phyloP scores from a whole-genome alignment of 768 basidiomycete species.

The Fistulinella prunicolor region DNA sequence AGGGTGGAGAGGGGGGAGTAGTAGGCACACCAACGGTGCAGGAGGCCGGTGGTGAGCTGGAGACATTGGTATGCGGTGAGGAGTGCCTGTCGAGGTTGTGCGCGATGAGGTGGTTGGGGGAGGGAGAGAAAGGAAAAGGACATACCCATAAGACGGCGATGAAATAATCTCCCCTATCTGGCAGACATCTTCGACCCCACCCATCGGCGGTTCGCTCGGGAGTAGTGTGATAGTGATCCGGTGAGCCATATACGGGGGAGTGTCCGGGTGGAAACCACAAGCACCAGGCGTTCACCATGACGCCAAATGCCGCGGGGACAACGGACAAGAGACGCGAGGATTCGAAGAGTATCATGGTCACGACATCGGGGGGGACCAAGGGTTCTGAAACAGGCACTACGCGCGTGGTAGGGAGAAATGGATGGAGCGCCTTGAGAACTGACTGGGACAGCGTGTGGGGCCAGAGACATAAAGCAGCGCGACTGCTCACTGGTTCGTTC shows the following conservation, averaged over 20 bases:
- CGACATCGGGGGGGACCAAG: constrained; percentile 46
- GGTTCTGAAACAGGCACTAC: constrained; percentile 50
- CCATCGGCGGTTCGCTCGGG: not conserved
- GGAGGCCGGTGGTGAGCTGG: constrained; percentile 80
- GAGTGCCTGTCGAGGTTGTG: constrained; percentile 50
- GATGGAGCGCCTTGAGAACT: constrained; percentile 8
- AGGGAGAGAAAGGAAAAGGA: constrained; percentile 1
- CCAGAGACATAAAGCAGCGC: not conserved
- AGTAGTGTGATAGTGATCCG: not conserved
- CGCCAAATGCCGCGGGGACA: constrained; percentile 69
- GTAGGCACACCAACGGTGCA: constrained; percentile 87
- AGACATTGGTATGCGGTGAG: constrained; percentile 91
- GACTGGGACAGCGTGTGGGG: not conserved
- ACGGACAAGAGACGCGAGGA: constrained; percentile 67
- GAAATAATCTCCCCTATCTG: constrained; percentile 60
- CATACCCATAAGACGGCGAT: constrained; percentile 72
- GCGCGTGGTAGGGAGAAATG: constrained; percentile 61
- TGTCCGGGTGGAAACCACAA: constrained; percentile 44
- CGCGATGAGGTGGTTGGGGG: not conserved
- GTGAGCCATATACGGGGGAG: constrained; percentile 4
- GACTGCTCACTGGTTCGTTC: constrained; percentile 63
- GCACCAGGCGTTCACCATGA: constrained; percentile 58
- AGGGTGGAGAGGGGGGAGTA: constrained; percentile 87
- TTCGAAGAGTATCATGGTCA: constrained; percentile 64
- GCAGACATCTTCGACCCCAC: constrained; percentile 37